phyloP scores from a whole-genome alignment of 352 stramenopile genomes.

The Poterioochromonas sp. region DNA sequence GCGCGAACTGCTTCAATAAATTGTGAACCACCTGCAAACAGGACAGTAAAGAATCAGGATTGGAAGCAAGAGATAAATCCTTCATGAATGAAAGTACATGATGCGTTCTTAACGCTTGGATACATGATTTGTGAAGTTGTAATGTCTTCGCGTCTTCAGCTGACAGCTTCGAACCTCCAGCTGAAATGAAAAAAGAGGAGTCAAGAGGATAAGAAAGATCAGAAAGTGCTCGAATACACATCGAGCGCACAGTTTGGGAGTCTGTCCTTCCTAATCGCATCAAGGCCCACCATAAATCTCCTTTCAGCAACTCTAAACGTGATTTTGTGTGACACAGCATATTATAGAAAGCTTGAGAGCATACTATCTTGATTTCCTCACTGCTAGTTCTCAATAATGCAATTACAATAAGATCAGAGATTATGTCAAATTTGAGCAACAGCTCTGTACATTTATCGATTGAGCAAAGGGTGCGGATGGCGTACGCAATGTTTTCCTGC shows the following conservation, averaged over 20 bases:
- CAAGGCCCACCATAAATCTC: conserved; percentile 29
- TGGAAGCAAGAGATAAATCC: background rate
- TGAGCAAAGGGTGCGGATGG: background rate
- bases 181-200: no score
- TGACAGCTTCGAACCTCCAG: background rate
- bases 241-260: background rate
- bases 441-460: background rate
- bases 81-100: conserved; percentile 17
- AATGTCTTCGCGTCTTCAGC: background rate
- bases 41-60: background rate
- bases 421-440: conserved; percentile 4
- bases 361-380: conserved; percentile 10
- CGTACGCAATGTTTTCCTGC: conserved; percentile 15
- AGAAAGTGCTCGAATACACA: background rate
- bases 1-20: background rate
- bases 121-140: background rate
- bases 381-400: background rate
- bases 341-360: conserved; percentile 24
- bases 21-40: background rate
- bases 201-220: background rate
- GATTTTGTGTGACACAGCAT: conserved; percentile 13
- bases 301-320: background rate
- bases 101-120: background rate
- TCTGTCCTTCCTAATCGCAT: conserved; percentile 10
- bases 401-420: conserved; percentile 29